Base-by-base conservation (phyloP, 2,329 filamentous ascomycete species). In the Botrytis squamosa region DNA sequence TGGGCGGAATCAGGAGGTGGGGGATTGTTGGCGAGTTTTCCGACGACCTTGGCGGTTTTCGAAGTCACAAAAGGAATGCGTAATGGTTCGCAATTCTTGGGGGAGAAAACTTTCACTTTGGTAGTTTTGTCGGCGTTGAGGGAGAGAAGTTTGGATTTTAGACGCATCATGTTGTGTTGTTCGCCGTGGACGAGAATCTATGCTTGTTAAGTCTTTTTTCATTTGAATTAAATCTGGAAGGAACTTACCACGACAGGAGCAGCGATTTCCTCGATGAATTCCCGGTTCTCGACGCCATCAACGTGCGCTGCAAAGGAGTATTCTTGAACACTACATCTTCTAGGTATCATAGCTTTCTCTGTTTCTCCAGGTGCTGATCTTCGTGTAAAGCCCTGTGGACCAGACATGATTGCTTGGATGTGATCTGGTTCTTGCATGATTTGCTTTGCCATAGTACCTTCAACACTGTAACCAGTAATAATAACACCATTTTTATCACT, bases 401-500 rank as follows among this genome's bases (percentile, higher is more conserved):
- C 92, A 87, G 91, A 94, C 91, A 97, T 98, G 79, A 98, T 92
- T 0, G 95, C 95, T 74, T 94, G 94, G 74, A 99, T 98, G 79
- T 94, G 91, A 75, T 98, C 95, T 0, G 96, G 96, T 81, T 98
- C 96, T 77, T 95, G 93, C 84, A 98, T 92, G 76, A 99, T 93
- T 79, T 96, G 91, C 83, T 97, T 95, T 5, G 94, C 96, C 95
- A 99, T 98, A 0, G 96, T 99, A 9, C 96, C 96, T 83, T 99
- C 96, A 12, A 99, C 95, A 75, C 94, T 98, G 84, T 99, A 99
- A 81, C 96, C 96, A 0, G 96, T 99, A 82, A 99, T 97, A 78
- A 99, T 93, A 62, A 99, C 94, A n/a, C 95, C 96, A 80, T 99
- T 99, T 82, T 96, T 95, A 76, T 96, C 92, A 83, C 93, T 97